These are phyloP conservation scores for Amylostereum areolatum DNA, from an alignment of 1,284 basidiomycete genomes.

Conservation along the genomic window DNA sequence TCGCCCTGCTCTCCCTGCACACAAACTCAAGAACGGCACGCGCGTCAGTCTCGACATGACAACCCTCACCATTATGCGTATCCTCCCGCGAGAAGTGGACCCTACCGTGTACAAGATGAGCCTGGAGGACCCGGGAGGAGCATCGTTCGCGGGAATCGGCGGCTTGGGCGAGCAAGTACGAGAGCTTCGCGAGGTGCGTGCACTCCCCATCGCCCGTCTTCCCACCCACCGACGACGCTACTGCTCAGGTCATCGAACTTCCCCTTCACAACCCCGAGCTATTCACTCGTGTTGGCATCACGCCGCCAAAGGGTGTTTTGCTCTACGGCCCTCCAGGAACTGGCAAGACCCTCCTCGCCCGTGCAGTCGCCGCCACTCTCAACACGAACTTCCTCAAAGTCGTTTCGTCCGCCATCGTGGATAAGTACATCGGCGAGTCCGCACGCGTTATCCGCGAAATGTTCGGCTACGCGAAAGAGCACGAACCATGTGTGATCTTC, in stretches of 20 bases:
- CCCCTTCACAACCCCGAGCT: slow-evolving; percentile 95
- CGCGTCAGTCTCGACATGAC: slow-evolving; percentile 99
- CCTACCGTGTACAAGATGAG: slow-evolving; percentile 99
- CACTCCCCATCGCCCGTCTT: not conserved
- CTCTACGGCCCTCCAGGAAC: slow-evolving; percentile 93
- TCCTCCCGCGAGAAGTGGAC: slow-evolving; percentile 96
- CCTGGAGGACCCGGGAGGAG: slow-evolving; percentile 93
- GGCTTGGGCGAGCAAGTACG: slow-evolving; percentile 95
- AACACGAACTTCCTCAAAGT: slow-evolving; percentile 98
- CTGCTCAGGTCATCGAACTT: slow-evolving; percentile 82
- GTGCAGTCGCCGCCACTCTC: slow-evolving; percentile 94
- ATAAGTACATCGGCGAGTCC: slow-evolving; percentile 99
- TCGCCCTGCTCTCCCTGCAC: slow-evolving; percentile 85
- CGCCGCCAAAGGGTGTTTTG: slow-evolving; percentile 90
- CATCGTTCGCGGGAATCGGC: slow-evolving; percentile 95
- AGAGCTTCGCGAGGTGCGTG: slow-evolving; percentile 84
- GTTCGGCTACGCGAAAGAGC: slow-evolving; percentile 97
- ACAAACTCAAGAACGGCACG: slow-evolving; percentile 91
- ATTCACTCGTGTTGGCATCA: slow-evolving; percentile 94
- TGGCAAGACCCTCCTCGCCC: slow-evolving; percentile 92
- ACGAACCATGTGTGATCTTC: slow-evolving; percentile 99
- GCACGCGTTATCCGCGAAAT: slow-evolving; percentile 94
- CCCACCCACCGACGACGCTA: not conserved
- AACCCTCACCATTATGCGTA: slow-evolving; percentile 97
- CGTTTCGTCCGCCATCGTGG: slow-evolving; percentile 98